These are phyloP conservation scores for Blastobotrys persicus DNA, from an alignment of 1,139 yeast species.

Conservation along the genomic window DNA sequence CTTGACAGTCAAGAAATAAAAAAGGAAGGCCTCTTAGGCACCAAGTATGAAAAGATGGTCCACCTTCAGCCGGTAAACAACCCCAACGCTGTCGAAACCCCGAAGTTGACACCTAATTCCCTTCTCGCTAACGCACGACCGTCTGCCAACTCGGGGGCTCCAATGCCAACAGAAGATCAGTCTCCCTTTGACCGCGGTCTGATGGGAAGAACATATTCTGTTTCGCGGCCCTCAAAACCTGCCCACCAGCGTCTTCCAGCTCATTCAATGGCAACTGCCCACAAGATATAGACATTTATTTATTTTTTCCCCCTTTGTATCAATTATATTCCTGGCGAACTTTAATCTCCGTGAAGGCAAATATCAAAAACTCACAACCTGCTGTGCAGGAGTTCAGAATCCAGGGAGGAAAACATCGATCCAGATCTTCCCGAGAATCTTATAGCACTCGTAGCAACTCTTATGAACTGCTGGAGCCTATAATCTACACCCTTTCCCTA, in stretches of 20 bases:
- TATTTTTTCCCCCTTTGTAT: background rate
- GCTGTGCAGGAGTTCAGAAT: too few relatives aligned
- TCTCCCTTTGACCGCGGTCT: conserved; percentile 12
- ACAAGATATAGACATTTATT: background rate
- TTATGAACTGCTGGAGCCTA: too few relatives aligned
- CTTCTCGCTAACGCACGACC: conserved; percentile 17
- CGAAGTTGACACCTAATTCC: conserved; percentile 19
- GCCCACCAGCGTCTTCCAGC: conserved; percentile 10
- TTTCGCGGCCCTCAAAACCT: background rate
- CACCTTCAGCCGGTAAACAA: conserved; percentile 10
- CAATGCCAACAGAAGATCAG: conserved; percentile 8
- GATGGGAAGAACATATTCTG: conserved; percentile 8
- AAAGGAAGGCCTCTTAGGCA: conserved; percentile 16
- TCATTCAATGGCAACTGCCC: conserved; percentile 14
- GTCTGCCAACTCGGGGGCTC: conserved; percentile 8
- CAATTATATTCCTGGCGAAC: conserved; percentile 1
- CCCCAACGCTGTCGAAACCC: conserved; percentile 2
- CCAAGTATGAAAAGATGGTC: conserved; percentile 10
- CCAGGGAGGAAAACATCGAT: too few relatives aligned
- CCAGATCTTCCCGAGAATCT: too few relatives aligned
- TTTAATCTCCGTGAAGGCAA: too few relatives aligned
- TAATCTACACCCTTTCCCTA: too few relatives aligned
- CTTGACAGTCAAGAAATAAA: conserved; percentile 12
- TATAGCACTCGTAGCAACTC: too few relatives aligned
- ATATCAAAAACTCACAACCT: too few relatives aligned